A percentile compares a stretch with the other conserved stretches of the same genome.
These are phyloP conservation scores for Actinidia polygama DNA, from an alignment of 179 eudicot species.

Conservation along the genomic window DNA sequence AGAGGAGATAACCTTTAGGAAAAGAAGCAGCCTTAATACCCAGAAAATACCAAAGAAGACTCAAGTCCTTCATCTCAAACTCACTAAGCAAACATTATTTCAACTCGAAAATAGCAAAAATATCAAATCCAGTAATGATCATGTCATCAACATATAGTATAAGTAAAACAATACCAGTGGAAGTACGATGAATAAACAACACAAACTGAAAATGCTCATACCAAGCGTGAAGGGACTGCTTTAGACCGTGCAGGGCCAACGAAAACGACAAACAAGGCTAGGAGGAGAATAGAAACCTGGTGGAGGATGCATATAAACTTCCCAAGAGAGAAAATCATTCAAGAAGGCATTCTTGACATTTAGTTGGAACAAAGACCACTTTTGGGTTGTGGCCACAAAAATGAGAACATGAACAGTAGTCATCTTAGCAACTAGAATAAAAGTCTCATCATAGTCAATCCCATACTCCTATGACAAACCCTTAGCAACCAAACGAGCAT, in stretches of 20 bases:
- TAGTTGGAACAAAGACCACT: neutral
- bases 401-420: neutral
- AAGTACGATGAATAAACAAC: neutral
- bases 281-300: neutral
- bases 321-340: neutral
- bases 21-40: too few relatives aligned
- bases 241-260: neutral
- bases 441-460: neutral
- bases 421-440: neutral
- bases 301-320: neutral
- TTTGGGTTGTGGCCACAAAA: neutral
- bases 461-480: neutral
- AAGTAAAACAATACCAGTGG: neutral
- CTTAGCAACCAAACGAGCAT: neutral
- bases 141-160: neutral
- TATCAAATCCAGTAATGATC: neutral
- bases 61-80: too few relatives aligned
- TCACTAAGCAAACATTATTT: too few relatives aligned
- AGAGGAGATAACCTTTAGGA: too few relatives aligned
- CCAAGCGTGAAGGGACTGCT: neutral
- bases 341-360: neutral
- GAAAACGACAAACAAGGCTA: neutral
- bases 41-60: too few relatives aligned
- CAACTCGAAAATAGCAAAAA: too few relatives aligned
- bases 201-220: neutral